Evolutionary conservation across 192 early-diverging fungal species (phyloP), one percentile per base, ranked within the genome.

Genomic region (Lunasporangiospora selenospora): DNA sequence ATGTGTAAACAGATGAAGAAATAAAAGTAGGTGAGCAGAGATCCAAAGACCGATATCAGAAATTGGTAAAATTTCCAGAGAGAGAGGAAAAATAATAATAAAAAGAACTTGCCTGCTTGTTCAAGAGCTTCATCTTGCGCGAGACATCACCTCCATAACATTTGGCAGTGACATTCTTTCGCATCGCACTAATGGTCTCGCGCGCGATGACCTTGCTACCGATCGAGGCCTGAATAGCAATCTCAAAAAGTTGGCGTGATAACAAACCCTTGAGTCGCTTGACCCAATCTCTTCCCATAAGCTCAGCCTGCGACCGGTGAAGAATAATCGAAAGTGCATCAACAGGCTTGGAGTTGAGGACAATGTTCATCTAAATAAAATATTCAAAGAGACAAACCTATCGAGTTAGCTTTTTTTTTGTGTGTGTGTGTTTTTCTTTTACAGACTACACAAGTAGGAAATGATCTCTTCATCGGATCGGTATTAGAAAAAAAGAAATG

Each of bases 161-260:
- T 80, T 97, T 99, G 18, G 95, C 95, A 29, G 92, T 96, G 36
- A 99, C 97, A 69, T 99, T 92, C 70, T 99, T 99, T 16, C 95
- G 85, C 29, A 94, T 60, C 12, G 96, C 92, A 48, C 82, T 83
- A 58, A 99, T 77, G 3, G 87, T 90, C 65, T 98, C 97, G 32
- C 95, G 73, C 6, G 93, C 89, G 36, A 97, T 85, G 46, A 99
- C 71, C 60, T 90, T 92, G 45, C 85, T 87, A n/a, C 91, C 92
- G 9, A 95, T 78, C 0, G 91, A 79, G 0, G 92, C 94, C 65
- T 99, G 97, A 51, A 99, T 97, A 7, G 87, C 85, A 41, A 99
- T 90, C 75, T 99, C 97, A 81, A 95, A 95, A 31, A 99, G 78
- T 63, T 99, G 95, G 18, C 93, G 87, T 77, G 78, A 83, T 42